Evolutionary conservation across 345 rosid genomes (phyloP).

Genomic region (Gossypioides kirkii): DNA sequence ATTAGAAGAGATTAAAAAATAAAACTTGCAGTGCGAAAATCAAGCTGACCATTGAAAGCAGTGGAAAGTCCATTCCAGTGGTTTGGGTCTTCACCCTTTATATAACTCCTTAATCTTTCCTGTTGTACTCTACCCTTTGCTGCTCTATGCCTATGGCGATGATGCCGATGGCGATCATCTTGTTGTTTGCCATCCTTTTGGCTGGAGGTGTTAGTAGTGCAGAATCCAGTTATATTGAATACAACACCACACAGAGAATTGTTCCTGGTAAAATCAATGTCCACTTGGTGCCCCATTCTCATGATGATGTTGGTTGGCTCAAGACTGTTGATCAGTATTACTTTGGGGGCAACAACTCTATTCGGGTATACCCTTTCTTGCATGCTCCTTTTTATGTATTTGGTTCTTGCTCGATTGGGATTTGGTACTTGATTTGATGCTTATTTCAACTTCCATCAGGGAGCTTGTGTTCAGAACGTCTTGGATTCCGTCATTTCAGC

Average conservation of each 20-base stretch:
- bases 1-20: background rate
- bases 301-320: slow-evolving; percentile 95
- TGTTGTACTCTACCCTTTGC: background rate
- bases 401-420: background rate
- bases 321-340: slow-evolving; percentile 97
- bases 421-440: slow-evolving; percentile 1
- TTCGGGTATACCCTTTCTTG: slow-evolving; percentile 52
- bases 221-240: slow-evolving; percentile 53
- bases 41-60: background rate
- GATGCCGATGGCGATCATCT: slow-evolving; percentile 25
- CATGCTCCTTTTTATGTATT: background rate
- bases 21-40: background rate
- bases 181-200: slow-evolving; percentile 16
- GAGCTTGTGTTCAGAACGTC: slow-evolving; percentile 91
- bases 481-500: slow-evolving; percentile 82
- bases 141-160: slow-evolving; percentile 11
- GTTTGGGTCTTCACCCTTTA: background rate
- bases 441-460: slow-evolving; percentile 35
- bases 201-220: slow-evolving; percentile 15
- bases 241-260: slow-evolving; percentile 54
- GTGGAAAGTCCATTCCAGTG: background rate
- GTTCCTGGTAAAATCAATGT: slow-evolving; percentile 75
- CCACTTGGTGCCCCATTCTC: slow-evolving; percentile 93
- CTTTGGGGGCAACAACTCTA: slow-evolving; percentile 82
- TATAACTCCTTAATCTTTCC: background rate